Evolutionary conservation across 2,329 filamentous ascomycete genomes (phyloP), one percentile per base, ranked within the genome.

Genomic region (Xylariaceae sp.): DNA sequence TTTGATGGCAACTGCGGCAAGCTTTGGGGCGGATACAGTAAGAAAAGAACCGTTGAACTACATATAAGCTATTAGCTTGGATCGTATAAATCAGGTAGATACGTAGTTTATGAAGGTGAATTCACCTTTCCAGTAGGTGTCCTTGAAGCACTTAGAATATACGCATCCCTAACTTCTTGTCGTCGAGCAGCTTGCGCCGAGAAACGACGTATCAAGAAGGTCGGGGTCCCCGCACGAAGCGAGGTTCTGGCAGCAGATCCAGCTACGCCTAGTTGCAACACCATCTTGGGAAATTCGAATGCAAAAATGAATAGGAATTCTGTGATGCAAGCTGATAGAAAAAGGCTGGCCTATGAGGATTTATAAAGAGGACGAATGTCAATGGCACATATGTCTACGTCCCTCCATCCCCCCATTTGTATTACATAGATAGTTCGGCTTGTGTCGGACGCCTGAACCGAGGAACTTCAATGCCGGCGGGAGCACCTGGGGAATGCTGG

Each of bases 1-100:
- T 75, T 93, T 95, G 79, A 99, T 98, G 56, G 93, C 95, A 16
- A 88, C 87, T 26, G 93, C 91, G 64, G 91, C 95, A 45, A 99
- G 89, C 69, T 90, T 83, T n/a, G 95, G 89, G 9, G 93, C 93
- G 2, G 92, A 81, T 29, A 98, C 86, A 45, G 84, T 89, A 44
- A 89, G 82, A 73, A 96, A 95, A 16, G 91, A 88, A 71, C 95
- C 95, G 77, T 98, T 97, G 83, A 98, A 97, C 91, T 96, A 58
- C 41, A 53, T 23, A n/a, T 16, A n/a, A 16, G 43, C n/a, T 45
- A 37, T 60, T 52, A 60, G 57, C 19, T 55, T 50, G 40, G 7
- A 26, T 20, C 26, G 14, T 29, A 20, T 50, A 40, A 45, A 12
- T 45, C 45, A 21, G 2, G 1, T n/a, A 10, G 7, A 20, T 52